Percentiles rank a stretch among this genome's conserved stretches.
These are phyloP conservation scores for Naganishia randhawae DNA, from an alignment of 768 basidiomycete genomes.

Conservation along the genomic window DNA sequence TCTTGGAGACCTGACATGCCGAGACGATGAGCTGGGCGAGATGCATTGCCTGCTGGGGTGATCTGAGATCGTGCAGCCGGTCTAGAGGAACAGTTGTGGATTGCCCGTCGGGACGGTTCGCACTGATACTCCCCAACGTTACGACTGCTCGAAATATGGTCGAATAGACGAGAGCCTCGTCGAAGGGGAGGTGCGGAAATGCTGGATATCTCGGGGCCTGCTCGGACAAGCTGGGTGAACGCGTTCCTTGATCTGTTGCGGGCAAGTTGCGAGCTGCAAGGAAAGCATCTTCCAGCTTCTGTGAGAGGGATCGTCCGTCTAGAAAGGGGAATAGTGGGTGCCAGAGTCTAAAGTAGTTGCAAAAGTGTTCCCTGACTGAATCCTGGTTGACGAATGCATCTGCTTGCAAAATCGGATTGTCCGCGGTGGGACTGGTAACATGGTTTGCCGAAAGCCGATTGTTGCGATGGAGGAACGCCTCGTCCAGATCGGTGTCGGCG, in stretches of 20 bases:
- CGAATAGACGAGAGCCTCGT: slow-evolving; percentile 30
- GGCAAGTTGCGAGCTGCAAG: not conserved
- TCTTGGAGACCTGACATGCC: slow-evolving; percentile 25
- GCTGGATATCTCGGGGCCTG: slow-evolving; percentile 3
- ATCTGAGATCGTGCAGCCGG: slow-evolving; percentile 10
- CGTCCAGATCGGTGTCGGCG: slow-evolving; percentile 28
- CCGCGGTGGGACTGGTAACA: not conserved
- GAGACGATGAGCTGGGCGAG: slow-evolving; percentile 28
- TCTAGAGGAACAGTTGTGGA: not conserved
- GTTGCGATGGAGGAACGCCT: slow-evolving; percentile 34
- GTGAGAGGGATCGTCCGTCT: slow-evolving; percentile 23
- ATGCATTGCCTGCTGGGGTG: slow-evolving; percentile 25
- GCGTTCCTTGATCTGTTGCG: not conserved
- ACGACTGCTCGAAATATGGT: slow-evolving; percentile 30
- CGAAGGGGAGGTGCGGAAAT: slow-evolving; percentile 22
- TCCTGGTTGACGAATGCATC: slow-evolving; percentile 25
- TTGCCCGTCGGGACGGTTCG: not conserved
- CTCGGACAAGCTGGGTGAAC: no score
- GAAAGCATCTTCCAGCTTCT: not conserved
- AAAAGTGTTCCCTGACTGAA: slow-evolving; percentile 15
- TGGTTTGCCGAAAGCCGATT: slow-evolving; percentile 7
- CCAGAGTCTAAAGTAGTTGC: slow-evolving; percentile 33
- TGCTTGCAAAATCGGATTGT: not conserved
- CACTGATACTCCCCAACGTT: slow-evolving; percentile 19
- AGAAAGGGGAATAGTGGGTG: slow-evolving; percentile 38